A percentile compares a stretch with the other conserved stretches of the same genome.
phyloP scores from a whole-genome alignment of 192 early-diverging fungal genomes.

The Chytriomyces sp. region DNA sequence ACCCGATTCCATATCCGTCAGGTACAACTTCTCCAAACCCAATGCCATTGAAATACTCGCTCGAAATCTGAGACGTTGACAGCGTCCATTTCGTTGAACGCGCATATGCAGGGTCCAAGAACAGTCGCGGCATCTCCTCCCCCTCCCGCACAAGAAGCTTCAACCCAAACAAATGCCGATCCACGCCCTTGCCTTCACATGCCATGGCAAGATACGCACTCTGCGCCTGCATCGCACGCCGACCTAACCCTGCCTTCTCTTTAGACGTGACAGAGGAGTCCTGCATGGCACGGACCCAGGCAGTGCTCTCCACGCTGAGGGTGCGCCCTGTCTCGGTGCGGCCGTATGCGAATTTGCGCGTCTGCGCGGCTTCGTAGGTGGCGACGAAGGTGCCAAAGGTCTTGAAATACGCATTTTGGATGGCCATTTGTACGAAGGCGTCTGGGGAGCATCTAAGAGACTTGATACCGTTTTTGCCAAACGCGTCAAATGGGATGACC shows the following conservation, averaged over 20 bases:
- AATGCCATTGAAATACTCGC: slow-evolving; percentile 90
- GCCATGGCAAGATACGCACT: slow-evolving; percentile 77
- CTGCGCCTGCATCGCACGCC: slow-evolving; percentile 75
- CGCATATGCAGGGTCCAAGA: slow-evolving; percentile 79
- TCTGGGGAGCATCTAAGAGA: slow-evolving; percentile 54
- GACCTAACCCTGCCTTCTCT: slow-evolving; percentile 68
- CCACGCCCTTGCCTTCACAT: slow-evolving; percentile 81
- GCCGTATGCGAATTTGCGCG: slow-evolving; percentile 84
- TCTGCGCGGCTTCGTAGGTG: slow-evolving; percentile 94
- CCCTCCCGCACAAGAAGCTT: slow-evolving; percentile 68
- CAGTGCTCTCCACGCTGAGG: slow-evolving; percentile 69
- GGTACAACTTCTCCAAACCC: slow-evolving; percentile 76
- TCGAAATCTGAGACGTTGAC: slow-evolving; percentile 88
- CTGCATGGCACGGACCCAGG: slow-evolving; percentile 86
- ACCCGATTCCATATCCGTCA: slow-evolving; percentile 89
- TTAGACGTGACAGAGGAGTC: slow-evolving; percentile 43
- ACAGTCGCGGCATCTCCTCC: slow-evolving; percentile 80
- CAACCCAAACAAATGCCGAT: slow-evolving; percentile 89
- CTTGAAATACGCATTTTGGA: slow-evolving; percentile 94
- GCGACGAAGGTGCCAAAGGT: slow-evolving; percentile 74
- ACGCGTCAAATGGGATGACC: slow-evolving; percentile 78
- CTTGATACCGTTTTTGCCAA: slow-evolving; percentile 95
- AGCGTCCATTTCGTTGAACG: slow-evolving; percentile 84
- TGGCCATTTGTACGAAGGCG: slow-evolving; percentile 75
- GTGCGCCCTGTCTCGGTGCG: slow-evolving; percentile 92